A percentile compares a stretch with the other conserved stretches of the same genome.
Conservation (phyloP, 805 yeast species). For the Saccharomycopsis schoenii region DNA sequence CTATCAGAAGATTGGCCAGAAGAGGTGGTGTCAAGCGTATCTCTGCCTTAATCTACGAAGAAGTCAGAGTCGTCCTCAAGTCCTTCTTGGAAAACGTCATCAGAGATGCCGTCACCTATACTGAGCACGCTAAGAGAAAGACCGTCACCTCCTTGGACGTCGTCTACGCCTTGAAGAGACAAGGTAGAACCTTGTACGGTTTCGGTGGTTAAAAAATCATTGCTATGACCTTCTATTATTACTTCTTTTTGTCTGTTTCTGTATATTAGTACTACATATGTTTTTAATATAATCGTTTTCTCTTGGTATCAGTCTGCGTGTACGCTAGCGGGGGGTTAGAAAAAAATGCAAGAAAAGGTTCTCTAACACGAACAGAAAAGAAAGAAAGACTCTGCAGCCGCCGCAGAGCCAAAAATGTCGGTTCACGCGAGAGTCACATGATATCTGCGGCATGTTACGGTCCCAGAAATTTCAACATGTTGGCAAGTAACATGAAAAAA, state of each 20-base stretch:
- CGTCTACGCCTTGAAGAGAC: conserved; percentile 98
- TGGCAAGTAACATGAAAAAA: too few relatives aligned
- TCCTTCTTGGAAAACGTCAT: conserved; percentile 94
- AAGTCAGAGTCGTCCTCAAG: conserved; percentile 94
- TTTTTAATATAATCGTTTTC: conserved; percentile 1
- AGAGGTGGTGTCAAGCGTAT: conserved; percentile 99
- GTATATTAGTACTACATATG: background rate
- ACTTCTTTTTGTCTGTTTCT: background rate
- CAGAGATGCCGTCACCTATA: conserved; percentile 98
- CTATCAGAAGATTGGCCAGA: conserved; percentile 99
- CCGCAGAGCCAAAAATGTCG: too few relatives aligned
- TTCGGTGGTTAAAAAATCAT: conserved; percentile 85
- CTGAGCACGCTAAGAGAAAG: conserved; percentile 99
- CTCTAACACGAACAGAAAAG: too few relatives aligned
- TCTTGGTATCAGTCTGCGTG: background rate
- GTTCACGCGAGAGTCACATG: too few relatives aligned
- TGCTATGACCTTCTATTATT: background rate
- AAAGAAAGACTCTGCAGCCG: too few relatives aligned
- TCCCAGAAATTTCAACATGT: too few relatives aligned
- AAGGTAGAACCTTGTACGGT: conserved; percentile 99
- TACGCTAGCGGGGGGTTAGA: too few relatives aligned
- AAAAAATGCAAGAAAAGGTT: too few relatives aligned
- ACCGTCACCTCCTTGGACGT: conserved; percentile 98
- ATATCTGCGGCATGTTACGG: too few relatives aligned
- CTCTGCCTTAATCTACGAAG: conserved; percentile 97